These are phyloP conservation scores for Nicotiana knightiana DNA, from an alignment of 257 asterid genomes.

Conservation along the genomic window DNA sequence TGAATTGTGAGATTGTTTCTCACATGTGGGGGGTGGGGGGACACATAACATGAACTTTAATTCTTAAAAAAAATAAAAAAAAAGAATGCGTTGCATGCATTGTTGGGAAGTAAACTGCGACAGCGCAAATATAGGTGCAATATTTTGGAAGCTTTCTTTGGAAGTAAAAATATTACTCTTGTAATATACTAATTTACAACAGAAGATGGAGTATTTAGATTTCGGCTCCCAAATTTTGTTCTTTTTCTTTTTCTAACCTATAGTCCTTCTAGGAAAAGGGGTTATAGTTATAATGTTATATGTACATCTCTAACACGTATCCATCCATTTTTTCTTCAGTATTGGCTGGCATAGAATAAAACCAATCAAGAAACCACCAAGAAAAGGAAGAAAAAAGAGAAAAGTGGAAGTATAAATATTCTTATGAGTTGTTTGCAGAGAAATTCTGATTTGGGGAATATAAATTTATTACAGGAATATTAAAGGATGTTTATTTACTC, in stretches of 20 bases:
- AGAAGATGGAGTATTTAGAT: not conserved
- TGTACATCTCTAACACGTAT: not conserved
- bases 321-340: not conserved
- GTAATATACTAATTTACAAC: not conserved
- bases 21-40: too few species aligned
- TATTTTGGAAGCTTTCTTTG: not conserved
- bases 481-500: slow-evolving; percentile 4
- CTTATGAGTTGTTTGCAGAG: slow-evolving; percentile 4
- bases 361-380: slow-evolving; percentile 21
- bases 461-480: slow-evolving; percentile 6
- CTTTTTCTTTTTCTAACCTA: not conserved
- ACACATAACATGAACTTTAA: not conserved
- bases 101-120: not conserved
- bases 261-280: not conserved
- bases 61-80: not conserved
- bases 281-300: not conserved
- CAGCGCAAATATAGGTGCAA: not conserved
- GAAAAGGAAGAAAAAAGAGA: slow-evolving; percentile 4
- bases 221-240: not conserved
- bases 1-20: too few species aligned
- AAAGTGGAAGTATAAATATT: slow-evolving; percentile 9
- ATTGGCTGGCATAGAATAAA: slow-evolving; percentile 21
- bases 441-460: slow-evolving; percentile 30
- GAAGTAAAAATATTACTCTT: not conserved
- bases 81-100: not conserved